Conservation (phyloP, 495 filamentous ascomycete genomes). For the Tuber microsphaerosporum region DNA sequence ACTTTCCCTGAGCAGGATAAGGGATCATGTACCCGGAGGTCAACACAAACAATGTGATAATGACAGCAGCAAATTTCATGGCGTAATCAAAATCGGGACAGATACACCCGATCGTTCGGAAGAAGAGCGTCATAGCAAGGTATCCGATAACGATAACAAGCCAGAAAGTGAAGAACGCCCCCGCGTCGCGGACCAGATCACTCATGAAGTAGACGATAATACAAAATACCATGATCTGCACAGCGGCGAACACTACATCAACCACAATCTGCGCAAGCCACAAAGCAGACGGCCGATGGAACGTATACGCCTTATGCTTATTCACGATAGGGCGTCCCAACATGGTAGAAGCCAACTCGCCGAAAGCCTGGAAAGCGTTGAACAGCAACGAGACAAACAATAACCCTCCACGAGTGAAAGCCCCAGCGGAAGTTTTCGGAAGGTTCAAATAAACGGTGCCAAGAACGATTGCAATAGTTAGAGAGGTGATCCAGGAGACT, state of each 20-base stretch:
- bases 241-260: conserved; percentile 63
- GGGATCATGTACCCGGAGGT: conserved; percentile 77
- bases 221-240: conserved; percentile 62
- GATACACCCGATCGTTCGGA: conserved; percentile 68
- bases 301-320: conserved; percentile 71
- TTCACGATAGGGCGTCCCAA: conserved; percentile 66
- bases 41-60: conserved; percentile 70
- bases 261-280: conserved; percentile 75
- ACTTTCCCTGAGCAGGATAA: conserved; percentile 60
- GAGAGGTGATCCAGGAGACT: conserved; percentile 68
- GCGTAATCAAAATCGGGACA: conserved; percentile 81
- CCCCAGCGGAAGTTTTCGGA: conserved; percentile 58
- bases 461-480: conserved; percentile 67
- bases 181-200: conserved; percentile 57
- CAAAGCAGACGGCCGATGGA: conserved; percentile 69
- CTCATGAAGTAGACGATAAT: conserved; percentile 79
- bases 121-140: conserved; percentile 70
- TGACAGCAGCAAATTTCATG: conserved; percentile 65
- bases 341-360: conserved; percentile 66
- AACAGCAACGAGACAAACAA: conserved; percentile 69
- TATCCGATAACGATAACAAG: conserved; percentile 64
- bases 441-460: conserved; percentile 72
- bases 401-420: conserved; percentile 70
- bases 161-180: conserved; percentile 73
- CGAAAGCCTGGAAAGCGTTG: conserved; percentile 73